Base-by-base conservation (phyloP, 176 grass and related monocot species). In the Dactylis glomerata region DNA sequence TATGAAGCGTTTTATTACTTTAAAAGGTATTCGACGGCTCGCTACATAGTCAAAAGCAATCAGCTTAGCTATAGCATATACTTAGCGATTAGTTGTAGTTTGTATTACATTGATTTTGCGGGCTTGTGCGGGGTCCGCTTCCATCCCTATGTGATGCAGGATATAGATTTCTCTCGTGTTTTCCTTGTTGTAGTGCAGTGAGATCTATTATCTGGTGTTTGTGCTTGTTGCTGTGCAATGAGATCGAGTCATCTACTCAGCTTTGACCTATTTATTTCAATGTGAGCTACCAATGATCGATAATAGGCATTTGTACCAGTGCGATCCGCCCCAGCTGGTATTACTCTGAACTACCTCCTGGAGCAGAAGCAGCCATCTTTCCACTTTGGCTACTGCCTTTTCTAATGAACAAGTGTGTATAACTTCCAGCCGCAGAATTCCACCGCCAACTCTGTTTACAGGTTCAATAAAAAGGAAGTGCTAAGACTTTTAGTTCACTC, bases 391-490 rank as follows among this genome's bases (percentile, higher is more conserved):
- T 20, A 23, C 20, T 37, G 20, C 62, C 5, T 16, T 24, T 11
- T 23, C 44, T 33, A 51, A 66, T 6, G n/a, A n/a, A n/a, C 13
- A 19, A 12, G 27, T 24, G 16, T 31, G 31, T 30, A 24, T 9
- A 57, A 22, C 32, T 10, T 17, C 23, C 20, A 42, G 46, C 24
- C 59, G 14, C 44, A 55, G 38, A 62, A 4, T 46, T 73, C 50
- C 49, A 32, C 19, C 80, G 80, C 34, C 67, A 44, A 31, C n/a
- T 40, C n/a, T 72, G 50, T 82, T 41, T 71, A 24, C 62, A 65
- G 14, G 15, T 19, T 10, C 20, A 16, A 38, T 16, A 61, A 44
- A 17, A n/a, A n/a, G 0, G 19, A 64, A 15, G 11, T 20, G 45
- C 3, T 6, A 70, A 24, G 37, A 42, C n/a, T 24, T 30, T 81